These are phyloP conservation scores for Venturia asperata DNA, from an alignment of 2,329 filamentous ascomycete genomes.

Conservation along the genomic window DNA sequence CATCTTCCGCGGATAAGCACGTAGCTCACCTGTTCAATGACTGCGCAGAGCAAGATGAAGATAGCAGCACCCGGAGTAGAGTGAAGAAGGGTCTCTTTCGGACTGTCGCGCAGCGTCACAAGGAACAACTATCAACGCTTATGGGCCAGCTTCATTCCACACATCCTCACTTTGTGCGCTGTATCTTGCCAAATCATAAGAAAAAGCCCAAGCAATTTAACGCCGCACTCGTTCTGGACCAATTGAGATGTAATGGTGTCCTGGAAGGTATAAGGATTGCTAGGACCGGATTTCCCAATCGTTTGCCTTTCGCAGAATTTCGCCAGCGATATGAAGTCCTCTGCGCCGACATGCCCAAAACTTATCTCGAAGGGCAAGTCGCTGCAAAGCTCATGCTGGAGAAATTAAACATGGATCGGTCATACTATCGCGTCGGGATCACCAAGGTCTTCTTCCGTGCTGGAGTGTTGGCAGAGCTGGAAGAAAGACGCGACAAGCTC, in stretches of 20 bases:
- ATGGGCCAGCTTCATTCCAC: constrained; percentile 94
- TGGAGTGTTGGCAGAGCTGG: constrained; percentile 88
- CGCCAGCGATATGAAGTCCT: constrained; percentile 93
- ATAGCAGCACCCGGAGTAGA: constrained; percentile 60
- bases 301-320: constrained; percentile 87
- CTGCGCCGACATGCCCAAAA: constrained; percentile 76
- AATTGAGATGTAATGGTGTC: constrained; percentile 97
- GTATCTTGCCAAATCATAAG: constrained; percentile 96
- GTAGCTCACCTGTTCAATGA: constrained; percentile 80
- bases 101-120: constrained; percentile 92
- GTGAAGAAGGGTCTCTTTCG: constrained; percentile 97
- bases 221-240: constrained; percentile 87
- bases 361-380: constrained; percentile 83
- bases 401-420: constrained; percentile 74
- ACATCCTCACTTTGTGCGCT: constrained; percentile 96
- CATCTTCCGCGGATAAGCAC: constrained; percentile 73
- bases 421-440: constrained; percentile 85
- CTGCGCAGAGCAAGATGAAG: constrained; percentile 64
- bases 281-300: constrained; percentile 91
- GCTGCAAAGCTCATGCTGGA: constrained; percentile 82
- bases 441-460: constrained; percentile 98
- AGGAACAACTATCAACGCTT: constrained; percentile 93
- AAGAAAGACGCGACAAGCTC: constrained; percentile 87
- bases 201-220: constrained; percentile 91
- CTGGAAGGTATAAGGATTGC: constrained; percentile 98